Conservation (phyloP, 306 rosid species). For the Alnus rubra region DNA sequence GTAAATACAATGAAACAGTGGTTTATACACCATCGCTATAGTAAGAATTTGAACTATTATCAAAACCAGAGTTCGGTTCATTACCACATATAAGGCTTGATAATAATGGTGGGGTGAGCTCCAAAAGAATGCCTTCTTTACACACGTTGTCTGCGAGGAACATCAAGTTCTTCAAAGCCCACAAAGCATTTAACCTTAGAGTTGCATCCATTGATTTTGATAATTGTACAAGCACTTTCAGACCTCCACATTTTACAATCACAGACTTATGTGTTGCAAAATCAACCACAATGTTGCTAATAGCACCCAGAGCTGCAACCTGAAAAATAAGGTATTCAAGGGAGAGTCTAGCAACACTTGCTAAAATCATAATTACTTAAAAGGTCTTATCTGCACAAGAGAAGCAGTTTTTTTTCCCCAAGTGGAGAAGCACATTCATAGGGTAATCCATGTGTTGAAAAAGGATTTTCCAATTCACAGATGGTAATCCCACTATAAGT, state of each 20-base stretch:
- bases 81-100: conserved; percentile 84
- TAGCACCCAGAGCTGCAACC: conserved; percentile 86
- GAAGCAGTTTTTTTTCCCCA: not conserved
- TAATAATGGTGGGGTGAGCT: conserved; percentile 70
- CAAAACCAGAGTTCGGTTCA: conserved; percentile 20
- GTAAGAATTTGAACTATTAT: conserved; percentile 17
- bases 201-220: conserved; percentile 85
- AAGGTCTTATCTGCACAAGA: not conserved
- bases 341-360: conserved; percentile 6
- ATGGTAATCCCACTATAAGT: not conserved
- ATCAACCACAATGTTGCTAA: conserved; percentile 84
- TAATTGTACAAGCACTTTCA: conserved; percentile 76
- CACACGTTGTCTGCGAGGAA: conserved; percentile 72
- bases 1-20: conserved; percentile 25
- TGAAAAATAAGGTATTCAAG: conserved; percentile 43
- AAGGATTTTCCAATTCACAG: not conserved
- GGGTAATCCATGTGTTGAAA: not conserved
- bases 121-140: conserved; percentile 63
- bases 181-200: conserved; percentile 69
- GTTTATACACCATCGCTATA: conserved; percentile 13
- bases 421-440: not conserved
- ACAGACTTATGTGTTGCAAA: conserved; percentile 56
- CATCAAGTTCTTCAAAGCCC: conserved; percentile 88
- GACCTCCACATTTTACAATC: conserved; percentile 73
- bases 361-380: conserved; percentile 6